Conservation (phyloP, 805 yeast genomes). For the Ogataea pilisensis region DNA sequence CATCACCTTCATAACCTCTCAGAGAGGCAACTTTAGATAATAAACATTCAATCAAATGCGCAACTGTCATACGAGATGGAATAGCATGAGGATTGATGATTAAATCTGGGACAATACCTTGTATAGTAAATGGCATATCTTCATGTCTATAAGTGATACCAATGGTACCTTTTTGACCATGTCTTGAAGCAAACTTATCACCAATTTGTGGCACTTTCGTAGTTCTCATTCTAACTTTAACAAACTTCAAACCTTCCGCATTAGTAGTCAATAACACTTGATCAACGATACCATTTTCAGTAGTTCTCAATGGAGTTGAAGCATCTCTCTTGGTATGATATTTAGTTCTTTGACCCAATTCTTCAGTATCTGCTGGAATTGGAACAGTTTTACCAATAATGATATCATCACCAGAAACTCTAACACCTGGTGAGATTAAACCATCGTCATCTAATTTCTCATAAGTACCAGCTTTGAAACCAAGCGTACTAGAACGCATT, state of each 20-base stretch:
- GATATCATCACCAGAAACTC: conserved; percentile 98
- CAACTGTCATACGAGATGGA: conserved; percentile 99
- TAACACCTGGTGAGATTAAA: conserved; percentile 93
- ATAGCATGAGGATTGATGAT: conserved; percentile 99
- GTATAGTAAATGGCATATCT: conserved; percentile 96
- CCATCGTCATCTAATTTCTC: conserved; percentile 99
- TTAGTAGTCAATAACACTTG: conserved; percentile 95
- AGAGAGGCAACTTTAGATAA: conserved; percentile 91
- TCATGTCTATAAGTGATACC: conserved; percentile 98
- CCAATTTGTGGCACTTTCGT: conserved; percentile 99
- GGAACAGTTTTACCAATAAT: conserved; percentile 99
- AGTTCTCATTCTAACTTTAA: conserved; percentile 97
- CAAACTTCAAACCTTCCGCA: conserved; percentile 97
- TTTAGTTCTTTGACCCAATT: conserved; percentile 96
- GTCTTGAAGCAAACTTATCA: conserved; percentile 98
- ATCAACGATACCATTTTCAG: conserved; percentile 98
- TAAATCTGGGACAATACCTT: conserved; percentile 96
- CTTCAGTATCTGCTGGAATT: conserved; percentile 98
- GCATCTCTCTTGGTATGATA: conserved; percentile 99
- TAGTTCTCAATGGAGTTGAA: conserved; percentile 92
- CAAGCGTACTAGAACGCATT: conserved; percentile 85
- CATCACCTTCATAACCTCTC: conserved; percentile 98
- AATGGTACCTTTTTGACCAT: conserved; percentile 99
- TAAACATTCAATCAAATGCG: conserved; percentile 97
- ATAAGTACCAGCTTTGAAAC: conserved; percentile 97